Evolutionary conservation across 768 basidiomycete genomes (phyloP).

Genomic region (Lanmaoa pseudosensibilis): DNA sequence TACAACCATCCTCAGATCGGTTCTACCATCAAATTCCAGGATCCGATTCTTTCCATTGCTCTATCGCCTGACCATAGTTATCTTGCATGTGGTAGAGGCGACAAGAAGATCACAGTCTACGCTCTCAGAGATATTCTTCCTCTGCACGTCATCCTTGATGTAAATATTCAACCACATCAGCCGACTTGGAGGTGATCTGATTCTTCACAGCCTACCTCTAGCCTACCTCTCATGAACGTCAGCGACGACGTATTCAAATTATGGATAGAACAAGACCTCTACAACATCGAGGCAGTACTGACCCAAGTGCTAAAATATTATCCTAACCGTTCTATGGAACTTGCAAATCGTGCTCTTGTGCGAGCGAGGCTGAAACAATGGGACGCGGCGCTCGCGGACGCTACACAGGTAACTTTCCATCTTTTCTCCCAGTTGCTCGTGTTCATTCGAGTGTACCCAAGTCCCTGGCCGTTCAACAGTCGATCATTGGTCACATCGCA

Average conservation of each 20-base stretch:
- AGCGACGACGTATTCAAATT: neutral
- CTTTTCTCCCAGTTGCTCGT: neutral
- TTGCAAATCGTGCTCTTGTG: conserved; percentile 6
- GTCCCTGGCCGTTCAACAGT: neutral
- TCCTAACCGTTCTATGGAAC: neutral
- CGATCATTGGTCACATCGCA: neutral
- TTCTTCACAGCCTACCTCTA: neutral
- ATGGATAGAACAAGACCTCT: conserved; percentile 2
- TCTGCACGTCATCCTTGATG: neutral
- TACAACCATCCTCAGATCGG: neutral
- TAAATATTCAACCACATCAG: neutral
- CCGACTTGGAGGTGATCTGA: neutral
- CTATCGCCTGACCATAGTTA: neutral
- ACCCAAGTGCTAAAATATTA: rapidly evolving
- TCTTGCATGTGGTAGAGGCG: neutral
- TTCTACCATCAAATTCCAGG: neutral
- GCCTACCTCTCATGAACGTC: conserved; percentile 3
- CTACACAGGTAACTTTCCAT: neutral
- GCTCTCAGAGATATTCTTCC: neutral
- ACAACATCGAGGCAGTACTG: rapidly evolving
- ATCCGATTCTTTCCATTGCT: neutral
- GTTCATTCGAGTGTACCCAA: neutral
- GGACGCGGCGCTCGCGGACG: neutral
- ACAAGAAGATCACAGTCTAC: neutral
- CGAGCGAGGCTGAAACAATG: neutral